Evolutionary conservation across 2,329 filamentous ascomycete genomes (phyloP), one percentile per base, ranked within the genome.

Genomic region (Hymenoscyphus infarciens): DNA sequence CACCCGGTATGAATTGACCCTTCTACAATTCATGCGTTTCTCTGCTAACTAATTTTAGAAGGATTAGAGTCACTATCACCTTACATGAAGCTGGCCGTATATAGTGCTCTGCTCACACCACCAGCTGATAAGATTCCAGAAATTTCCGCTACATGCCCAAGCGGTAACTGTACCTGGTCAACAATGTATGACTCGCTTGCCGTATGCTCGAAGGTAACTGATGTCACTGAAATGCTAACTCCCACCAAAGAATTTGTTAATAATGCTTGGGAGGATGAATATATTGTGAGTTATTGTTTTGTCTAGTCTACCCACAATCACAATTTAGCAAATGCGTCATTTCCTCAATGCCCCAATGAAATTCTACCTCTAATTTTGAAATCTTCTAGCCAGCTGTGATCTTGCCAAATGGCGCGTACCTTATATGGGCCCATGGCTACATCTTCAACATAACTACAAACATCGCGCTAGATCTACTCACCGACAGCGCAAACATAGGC

Each of bases 101-200:
- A 61, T 16, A 29, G 11, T 33, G 45, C 52, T 5, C 22, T 65
- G 11, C 61, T 56, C 27, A 60, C 55, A 29, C 19, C 22, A 6
- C 25, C 33, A 29, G 59, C 33, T 22, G 58, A 59, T 13, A 19
- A 57, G 2, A 31, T 63, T 25, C 11, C 49, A 5, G n/a, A 31
- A 1, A 57, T 52, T 38, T 19, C 59, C 8, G 52, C 59, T 10
- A 31, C 33, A 13, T 76, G 74, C 57, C 64, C 74, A 39, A 74
- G 71, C 3, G 74, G 73, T 16, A 75, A 74, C 60, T 75, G 74
- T 53, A 75, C 71, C 0, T 75, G 69, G 52, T 57, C 67, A 4
- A 55, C 33, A 13, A 10, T 62, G 3, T 75, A 73, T 56, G 70
- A 72, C 56, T 74, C 73, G 0, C 69, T 76, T 6, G 73, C 70